phyloP scores from a whole-genome alignment of 495 filamentous ascomycete species.

The Aspergillus leporis region DNA sequence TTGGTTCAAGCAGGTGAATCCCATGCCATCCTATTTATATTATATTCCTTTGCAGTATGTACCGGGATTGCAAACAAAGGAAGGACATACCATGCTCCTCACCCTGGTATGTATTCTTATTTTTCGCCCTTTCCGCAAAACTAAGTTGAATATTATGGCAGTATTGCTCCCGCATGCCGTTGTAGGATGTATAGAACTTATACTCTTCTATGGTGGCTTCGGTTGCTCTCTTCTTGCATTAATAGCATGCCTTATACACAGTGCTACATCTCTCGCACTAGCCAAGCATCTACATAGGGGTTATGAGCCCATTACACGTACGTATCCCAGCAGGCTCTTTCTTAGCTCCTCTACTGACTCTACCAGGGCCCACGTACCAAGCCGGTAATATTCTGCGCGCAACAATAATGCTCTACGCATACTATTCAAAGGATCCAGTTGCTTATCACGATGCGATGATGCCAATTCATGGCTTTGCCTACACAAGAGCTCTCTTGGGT shows the following conservation, averaged over 20 bases:
- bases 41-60: no score
- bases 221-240: constrained; percentile 10
- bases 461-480: constrained; percentile 15
- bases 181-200: constrained; percentile 5
- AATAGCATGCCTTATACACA: constrained; percentile 10
- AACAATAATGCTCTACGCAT: constrained; percentile 12
- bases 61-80: no score
- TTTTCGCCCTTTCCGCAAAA: no score
- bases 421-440: constrained; percentile 6
- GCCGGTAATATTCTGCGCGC: constrained; percentile 9
- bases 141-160: no score
- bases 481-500: constrained; percentile 10
- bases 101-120: no score
- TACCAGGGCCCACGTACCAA: constrained; percentile 15
- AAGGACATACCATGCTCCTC: no score
- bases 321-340: neutral
- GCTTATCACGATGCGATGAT: constrained; percentile 16
- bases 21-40: no score
- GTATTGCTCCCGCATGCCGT: neutral
- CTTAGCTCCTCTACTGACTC: neutral
- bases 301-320: constrained; percentile 15
- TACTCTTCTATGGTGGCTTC: constrained; percentile 9
- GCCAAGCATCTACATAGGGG: constrained; percentile 15
- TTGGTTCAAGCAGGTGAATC: no score
- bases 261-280: constrained; percentile 3